A percentile compares a stretch with the other conserved stretches of the same genome.
Conservation (phyloP, 192 early-diverging fungal genomes). For the Gonapodya sp. region DNA sequence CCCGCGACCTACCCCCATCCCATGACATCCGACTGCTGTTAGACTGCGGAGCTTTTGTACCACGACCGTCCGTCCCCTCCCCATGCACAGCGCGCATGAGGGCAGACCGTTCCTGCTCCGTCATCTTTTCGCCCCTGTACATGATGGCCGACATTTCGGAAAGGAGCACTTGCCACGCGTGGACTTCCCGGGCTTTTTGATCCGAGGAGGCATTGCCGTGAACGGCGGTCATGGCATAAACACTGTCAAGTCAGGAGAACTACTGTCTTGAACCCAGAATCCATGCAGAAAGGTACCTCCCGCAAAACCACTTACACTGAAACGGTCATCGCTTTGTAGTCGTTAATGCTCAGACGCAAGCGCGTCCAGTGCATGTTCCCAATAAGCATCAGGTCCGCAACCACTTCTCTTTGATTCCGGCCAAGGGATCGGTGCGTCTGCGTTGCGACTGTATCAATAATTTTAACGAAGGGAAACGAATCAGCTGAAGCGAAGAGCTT, state of each 20-base stretch:
- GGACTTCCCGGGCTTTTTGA: neutral
- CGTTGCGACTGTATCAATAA: neutral
- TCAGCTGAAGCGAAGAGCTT: neutral
- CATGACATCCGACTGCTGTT: neutral
- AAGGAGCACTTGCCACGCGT: neutral
- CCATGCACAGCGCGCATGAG: neutral
- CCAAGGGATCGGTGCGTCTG: neutral
- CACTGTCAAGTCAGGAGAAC: neutral
- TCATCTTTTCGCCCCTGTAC: neutral
- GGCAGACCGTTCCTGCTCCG: neutral
- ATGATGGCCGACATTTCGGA: constrained; percentile 1
- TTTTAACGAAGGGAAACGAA: neutral
- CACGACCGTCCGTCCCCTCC: neutral
- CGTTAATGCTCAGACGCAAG: neutral
- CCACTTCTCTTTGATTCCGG: neutral
- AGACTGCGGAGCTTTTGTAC: neutral
- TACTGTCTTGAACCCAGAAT: neutral
- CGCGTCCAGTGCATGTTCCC: neutral
- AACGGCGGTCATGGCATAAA: neutral
- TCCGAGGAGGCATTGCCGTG: neutral
- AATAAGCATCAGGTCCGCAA: neutral
- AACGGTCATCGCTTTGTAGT: neutral
- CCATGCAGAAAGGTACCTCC: neutral
- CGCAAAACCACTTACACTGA: neutral
- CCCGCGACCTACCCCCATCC: neutral